phyloP scores from a whole-genome alignment of 257 asterid genomes.

The Solanum sejunctum region DNA sequence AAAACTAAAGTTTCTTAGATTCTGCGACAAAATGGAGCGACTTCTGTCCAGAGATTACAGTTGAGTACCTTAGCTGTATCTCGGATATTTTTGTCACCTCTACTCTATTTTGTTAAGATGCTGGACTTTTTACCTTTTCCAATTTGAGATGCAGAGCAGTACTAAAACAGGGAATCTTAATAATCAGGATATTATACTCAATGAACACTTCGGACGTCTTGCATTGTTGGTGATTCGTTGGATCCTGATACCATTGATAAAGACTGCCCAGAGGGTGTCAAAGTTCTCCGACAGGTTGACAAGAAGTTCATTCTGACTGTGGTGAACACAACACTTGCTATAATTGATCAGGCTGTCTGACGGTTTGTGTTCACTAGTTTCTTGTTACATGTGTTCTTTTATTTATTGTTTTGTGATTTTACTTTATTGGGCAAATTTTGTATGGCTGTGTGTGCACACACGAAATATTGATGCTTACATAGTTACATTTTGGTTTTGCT shows the following conservation, averaged over 20 bases:
- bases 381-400: not conserved
- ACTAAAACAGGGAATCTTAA: too few species aligned
- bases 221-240: conserved; percentile 47
- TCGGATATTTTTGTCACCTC: too few species aligned
- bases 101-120: too few species aligned
- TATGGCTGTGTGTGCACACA: not conserved
- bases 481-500: too few species aligned
- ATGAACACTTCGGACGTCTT: conserved; percentile 6
- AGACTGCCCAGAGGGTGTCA: conserved; percentile 56
- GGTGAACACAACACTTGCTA: conserved; percentile 33
- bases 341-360: conserved; percentile 25
- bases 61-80: too few species aligned
- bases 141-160: too few species aligned
- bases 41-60: too few species aligned
- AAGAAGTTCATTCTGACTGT: conserved; percentile 85
- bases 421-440: not conserved
- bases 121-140: too few species aligned
- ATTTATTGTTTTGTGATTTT: not conserved
- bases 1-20: too few species aligned
- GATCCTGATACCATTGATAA: conserved; percentile 59
- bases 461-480: not conserved
- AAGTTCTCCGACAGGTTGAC: conserved; percentile 84
- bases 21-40: too few species aligned
- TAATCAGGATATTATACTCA: too few species aligned
- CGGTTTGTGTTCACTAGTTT: not conserved